Base-by-base conservation (phyloP, 768 basidiomycete genomes). In the Lactarius deliciosus region DNA sequence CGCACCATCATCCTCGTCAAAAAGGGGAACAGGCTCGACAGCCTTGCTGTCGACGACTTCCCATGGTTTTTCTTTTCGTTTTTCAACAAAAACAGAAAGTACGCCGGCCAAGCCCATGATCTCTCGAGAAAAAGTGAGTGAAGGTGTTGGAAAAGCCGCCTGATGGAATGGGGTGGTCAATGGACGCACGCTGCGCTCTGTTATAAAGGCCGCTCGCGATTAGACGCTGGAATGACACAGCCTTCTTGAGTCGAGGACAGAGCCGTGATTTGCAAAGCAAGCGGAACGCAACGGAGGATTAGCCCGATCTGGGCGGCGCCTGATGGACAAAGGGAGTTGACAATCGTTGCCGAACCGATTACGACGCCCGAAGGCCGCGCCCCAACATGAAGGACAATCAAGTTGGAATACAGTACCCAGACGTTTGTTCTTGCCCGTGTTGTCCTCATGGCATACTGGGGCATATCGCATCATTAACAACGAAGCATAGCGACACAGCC, bases 41-140 rank as follows among this genome's bases (percentile, higher is more conserved):
- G 79, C 76, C 72, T 82, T 84, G 73, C 81, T 85, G 65, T 86
- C 86, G 34, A 91, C 87, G 50, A 92, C 90, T 77, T 92, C 91
- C 91, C 91, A 92, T 43, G 89, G 84, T 10, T 77, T 77, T 72
- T 88, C 84, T 36, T 71, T 68, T 68, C 80, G 83, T 66, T 85
- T 81, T 68, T 84, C 81, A 70, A 88, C 83, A 68, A 77, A 77
- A 72, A 74, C 68, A 58, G 57, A 62, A 30, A 74, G 71, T 45
- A 67, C 65, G 68, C 71, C 65, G 65, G 70, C 71, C 63, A 72
- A 32, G 43, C 65, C 55, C 70, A 71, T 56, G 66, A 16, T 70
- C 65, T 70, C 61, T 4, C 15, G 41, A 22, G 40, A 22, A 64
- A 9, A 18, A 53, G 57, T 43, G 45, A 15, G 40, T 60, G 56